Conservation (phyloP, 2,329 filamentous ascomycete species). For the Exophiala calicioides region DNA sequence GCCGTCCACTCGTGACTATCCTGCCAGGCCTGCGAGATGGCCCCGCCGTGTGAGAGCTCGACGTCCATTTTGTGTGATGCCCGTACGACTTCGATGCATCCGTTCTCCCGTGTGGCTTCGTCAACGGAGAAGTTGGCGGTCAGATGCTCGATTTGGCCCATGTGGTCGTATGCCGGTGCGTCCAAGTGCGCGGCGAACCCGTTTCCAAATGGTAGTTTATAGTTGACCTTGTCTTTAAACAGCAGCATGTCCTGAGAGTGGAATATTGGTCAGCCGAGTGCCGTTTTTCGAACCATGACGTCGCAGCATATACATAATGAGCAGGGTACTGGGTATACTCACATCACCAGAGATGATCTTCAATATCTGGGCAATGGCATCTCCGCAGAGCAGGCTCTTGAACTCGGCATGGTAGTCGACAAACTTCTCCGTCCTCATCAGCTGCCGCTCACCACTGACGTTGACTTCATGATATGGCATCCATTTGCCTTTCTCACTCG, state of each 20-base stretch:
- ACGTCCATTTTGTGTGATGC: constrained; percentile 39
- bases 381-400: constrained; percentile 33
- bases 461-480: constrained; percentile 40
- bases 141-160: constrained; percentile 39
- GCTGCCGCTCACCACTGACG: constrained; percentile 34
- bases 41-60: constrained; percentile 36
- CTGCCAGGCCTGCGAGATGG: constrained; percentile 37
- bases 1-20: constrained; percentile 35
- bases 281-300: too few relatives aligned
- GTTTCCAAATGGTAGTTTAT: constrained; percentile 38
- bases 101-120: constrained; percentile 36
- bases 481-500: constrained; percentile 37
- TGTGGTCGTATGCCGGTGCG: constrained; percentile 40
- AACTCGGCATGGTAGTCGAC: constrained; percentile 36
- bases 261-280: too few relatives aligned
- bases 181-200: constrained; percentile 41
- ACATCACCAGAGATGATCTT: constrained; percentile 34
- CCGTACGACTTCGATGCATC: constrained; percentile 39
- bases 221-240: constrained; percentile 43
- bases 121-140: constrained; percentile 40
- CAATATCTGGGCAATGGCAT: constrained; percentile 33
- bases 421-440: constrained; percentile 40
- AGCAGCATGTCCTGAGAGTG: constrained; percentile 39
- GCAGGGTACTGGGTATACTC: constrained; percentile 7
- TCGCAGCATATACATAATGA: too few relatives aligned